These are phyloP conservation scores for Rhododendron kiyosumense DNA, from an alignment of 148 eudicot genomes.

Conservation along the genomic window DNA sequence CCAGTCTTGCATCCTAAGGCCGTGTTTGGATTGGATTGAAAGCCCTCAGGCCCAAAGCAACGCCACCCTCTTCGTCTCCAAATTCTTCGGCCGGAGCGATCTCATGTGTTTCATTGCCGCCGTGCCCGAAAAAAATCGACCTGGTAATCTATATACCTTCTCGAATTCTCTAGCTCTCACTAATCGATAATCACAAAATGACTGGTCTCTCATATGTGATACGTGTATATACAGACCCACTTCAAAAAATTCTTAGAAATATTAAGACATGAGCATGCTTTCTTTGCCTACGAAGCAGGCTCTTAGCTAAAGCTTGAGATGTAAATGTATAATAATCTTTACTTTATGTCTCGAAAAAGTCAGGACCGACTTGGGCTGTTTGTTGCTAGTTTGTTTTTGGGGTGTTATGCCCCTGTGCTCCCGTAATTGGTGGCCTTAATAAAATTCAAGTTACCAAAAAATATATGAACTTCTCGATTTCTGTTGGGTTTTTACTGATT, in stretches of 20 bases:
- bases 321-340: too few relatives aligned
- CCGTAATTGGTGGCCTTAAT: too few relatives aligned
- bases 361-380: too few relatives aligned
- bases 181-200: not conserved
- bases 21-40: slow-evolving; percentile 51
- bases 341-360: too few relatives aligned
- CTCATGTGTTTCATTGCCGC: slow-evolving; percentile 68
- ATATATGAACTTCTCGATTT: too few relatives aligned
- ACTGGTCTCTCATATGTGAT: not conserved
- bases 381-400: too few relatives aligned
- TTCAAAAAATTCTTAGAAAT: not conserved
- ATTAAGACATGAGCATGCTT: too few relatives aligned
- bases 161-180: not conserved
- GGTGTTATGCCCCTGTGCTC: too few relatives aligned
- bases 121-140: slow-evolving; percentile 32
- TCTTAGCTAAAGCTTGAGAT: too few relatives aligned
- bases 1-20: slow-evolving; percentile 50
- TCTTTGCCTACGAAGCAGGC: too few relatives aligned
- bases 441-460: too few relatives aligned
- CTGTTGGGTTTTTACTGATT: not conserved
- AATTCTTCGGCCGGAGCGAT: slow-evolving; percentile 71
- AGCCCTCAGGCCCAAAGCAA: slow-evolving; percentile 58
- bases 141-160: not conserved
- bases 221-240: too few relatives aligned
- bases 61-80: slow-evolving; percentile 74